Conservation (phyloP, 2,329 filamentous ascomycete species). For the Phaeoacremonium minimum region DNA sequence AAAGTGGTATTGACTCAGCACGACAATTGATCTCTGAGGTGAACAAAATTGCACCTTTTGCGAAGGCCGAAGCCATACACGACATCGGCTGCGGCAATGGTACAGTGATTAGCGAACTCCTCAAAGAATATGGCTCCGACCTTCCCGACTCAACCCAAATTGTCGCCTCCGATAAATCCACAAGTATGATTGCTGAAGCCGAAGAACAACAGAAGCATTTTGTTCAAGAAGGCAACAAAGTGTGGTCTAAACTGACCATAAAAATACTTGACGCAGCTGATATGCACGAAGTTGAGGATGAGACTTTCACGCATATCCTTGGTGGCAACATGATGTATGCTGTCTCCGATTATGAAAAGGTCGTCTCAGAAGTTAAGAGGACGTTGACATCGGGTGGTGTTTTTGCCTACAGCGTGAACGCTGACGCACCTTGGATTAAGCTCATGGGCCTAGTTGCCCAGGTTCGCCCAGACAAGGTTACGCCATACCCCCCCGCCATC, state of each 20-base stretch:
- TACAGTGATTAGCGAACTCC: not conserved
- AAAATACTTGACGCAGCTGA: not conserved
- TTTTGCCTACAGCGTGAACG: constrained; percentile 1
- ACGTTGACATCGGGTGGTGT: constrained; percentile 1
- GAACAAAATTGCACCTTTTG: not conserved
- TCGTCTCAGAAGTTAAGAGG: constrained; percentile 1
- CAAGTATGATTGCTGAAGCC: constrained; percentile 1
- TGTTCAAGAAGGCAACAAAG: not conserved
- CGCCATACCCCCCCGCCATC: constrained; percentile 1
- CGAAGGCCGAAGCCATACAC: not conserved
- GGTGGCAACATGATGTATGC: constrained; percentile 1
- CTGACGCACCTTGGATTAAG: not conserved
- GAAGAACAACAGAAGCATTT: constrained; percentile 1
- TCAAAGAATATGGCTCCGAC: not conserved
- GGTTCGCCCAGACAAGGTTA: constrained; percentile 3
- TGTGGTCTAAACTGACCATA: not conserved
- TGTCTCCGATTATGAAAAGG: constrained; percentile 1
- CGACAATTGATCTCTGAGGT: not conserved
- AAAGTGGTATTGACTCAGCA: not conserved
- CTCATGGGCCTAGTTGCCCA: not conserved
- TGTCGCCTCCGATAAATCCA: constrained; percentile 1
- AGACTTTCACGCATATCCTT: not conserved
- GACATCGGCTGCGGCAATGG: constrained; percentile 2
- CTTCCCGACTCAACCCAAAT: constrained; percentile 1
- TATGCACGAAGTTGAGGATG: not conserved